Evolutionary conservation across 106 monocot genomes (phyloP), one percentile per base, ranked within the genome.

Genomic region (Dendrobium officinale): DNA sequence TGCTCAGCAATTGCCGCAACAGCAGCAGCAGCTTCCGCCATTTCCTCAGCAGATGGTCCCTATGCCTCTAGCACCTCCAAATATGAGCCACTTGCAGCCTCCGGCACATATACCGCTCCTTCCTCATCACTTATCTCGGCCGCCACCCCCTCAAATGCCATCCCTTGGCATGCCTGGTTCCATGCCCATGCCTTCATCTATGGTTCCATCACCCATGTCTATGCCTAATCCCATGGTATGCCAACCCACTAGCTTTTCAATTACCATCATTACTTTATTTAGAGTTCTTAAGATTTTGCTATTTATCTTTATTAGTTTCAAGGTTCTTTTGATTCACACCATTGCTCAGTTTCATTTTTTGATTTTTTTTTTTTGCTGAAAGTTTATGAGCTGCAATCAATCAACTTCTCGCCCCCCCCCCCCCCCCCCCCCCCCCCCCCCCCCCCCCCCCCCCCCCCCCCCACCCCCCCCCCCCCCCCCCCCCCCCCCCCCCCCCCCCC

Each of bases 161-260:
- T 79, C 79, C 18, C 75, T 86, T 77, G 92, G 92, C n/a, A 80
- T 79, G 76, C 79, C 81, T 80, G 82, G 82, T 29, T 85, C 90
- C 79, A 83, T 87, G 68, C 72, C 89, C 4, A 64, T 81, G 78
- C 88, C 95, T 51, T 82, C 85, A 47, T 83, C 91, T 67, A 77
- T 88, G 80, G 75, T 84, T 81, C 80, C 81, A 20, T 78, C 88
- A 44, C 85, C 82, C 26, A 59, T 86, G 59, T 79, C 91, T 43
- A 33, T 91, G 77, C 92, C 88, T 19, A 89, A 89, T 87, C 91
- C 84, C 48, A 95, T 93, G 98, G 98, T 99, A 92, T 42, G 49
- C 64, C 44, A 19, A 17, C n/a, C 33, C 29, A 40, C 19, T 74
- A 74, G 74, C 17, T 42, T 16, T 70, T 70, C 67, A 33, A 37